A percentile compares a stretch with the other conserved stretches of the same genome.
phyloP scores from a whole-genome alignment of 192 early-diverging fungal species.

The Umbelopsis sp. region DNA sequence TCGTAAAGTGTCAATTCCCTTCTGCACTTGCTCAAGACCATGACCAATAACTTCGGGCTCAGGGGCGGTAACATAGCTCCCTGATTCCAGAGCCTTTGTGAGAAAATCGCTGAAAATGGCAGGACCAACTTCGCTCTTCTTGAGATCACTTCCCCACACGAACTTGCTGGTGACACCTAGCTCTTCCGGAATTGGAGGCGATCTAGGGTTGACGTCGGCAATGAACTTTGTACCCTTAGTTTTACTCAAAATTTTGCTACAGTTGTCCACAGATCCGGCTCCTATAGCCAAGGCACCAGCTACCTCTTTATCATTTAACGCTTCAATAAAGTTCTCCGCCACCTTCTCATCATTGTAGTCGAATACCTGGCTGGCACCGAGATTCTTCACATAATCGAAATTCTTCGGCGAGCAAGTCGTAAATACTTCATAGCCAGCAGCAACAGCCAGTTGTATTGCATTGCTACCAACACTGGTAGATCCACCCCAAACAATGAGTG shows the following conservation, averaged over 20 bases:
- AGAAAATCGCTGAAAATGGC: not conserved
- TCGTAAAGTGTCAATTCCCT: not conserved
- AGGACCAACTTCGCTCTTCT: not conserved
- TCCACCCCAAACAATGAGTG: constrained; percentile 56
- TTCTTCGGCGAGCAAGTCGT: constrained; percentile 56
- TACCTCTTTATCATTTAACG: not conserved
- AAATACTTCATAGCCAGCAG: constrained; percentile 39
- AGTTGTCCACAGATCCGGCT: not conserved
- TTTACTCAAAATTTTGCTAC: constrained; percentile 3
- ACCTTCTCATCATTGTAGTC: constrained; percentile 46
- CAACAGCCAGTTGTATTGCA: constrained; percentile 41
- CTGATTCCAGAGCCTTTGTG: not conserved
- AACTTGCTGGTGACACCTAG: constrained; percentile 3
- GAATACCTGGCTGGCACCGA: constrained; percentile 55
- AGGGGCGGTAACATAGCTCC: not conserved
- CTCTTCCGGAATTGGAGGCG: not conserved
- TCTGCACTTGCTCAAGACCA: not conserved
- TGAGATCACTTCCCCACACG: not conserved
- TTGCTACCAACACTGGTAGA: constrained; percentile 60
- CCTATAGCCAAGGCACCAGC: constrained; percentile 8
- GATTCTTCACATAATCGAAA: constrained; percentile 33
- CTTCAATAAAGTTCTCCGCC: constrained; percentile 2
- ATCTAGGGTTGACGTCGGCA: not conserved
- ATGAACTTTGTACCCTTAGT: not conserved
- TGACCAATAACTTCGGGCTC: constrained; percentile 1